Percentiles rank a stretch among this genome's conserved stretches.
Conservation (phyloP, 1,284 basidiomycete genomes). For the Chalciporus sp. region DNA sequence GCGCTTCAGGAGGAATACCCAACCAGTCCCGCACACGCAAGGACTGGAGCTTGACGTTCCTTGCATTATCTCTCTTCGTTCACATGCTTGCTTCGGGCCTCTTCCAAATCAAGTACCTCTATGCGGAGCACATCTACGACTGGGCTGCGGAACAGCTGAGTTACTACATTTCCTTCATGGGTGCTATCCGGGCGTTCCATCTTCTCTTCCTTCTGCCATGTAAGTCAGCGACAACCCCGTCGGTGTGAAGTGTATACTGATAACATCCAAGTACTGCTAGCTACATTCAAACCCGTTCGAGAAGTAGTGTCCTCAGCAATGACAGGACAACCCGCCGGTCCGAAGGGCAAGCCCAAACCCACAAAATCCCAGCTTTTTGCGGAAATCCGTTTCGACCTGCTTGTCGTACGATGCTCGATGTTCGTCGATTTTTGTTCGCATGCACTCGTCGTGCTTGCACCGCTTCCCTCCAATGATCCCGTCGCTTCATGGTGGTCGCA, state of each 20-base stretch:
- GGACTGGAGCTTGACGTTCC: slow-evolving; percentile 61
- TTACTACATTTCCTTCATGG: slow-evolving; percentile 62
- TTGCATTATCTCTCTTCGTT: slow-evolving; percentile 50
- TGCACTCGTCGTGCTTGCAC: slow-evolving; percentile 53
- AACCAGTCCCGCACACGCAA: slow-evolving; percentile 29
- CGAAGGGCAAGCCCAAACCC: slow-evolving; percentile 44
- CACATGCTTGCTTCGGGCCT: slow-evolving; percentile 54
- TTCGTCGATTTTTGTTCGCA: slow-evolving; percentile 68
- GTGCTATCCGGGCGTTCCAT: slow-evolving; percentile 50
- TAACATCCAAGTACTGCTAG: slow-evolving; percentile 42
- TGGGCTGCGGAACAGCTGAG: slow-evolving; percentile 65
- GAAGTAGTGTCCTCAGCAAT: slow-evolving; percentile 20
- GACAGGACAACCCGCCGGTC: slow-evolving; percentile 12
- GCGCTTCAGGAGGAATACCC: slow-evolving; percentile 24
- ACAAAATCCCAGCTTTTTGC: slow-evolving; percentile 53
- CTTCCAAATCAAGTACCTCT: slow-evolving; percentile 63
- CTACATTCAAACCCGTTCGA: slow-evolving; percentile 47
- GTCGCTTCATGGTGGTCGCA: slow-evolving; percentile 39
- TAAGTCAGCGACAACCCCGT: slow-evolving; percentile 33
- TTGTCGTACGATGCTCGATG: slow-evolving; percentile 60
- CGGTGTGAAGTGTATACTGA: slow-evolving; percentile 12
- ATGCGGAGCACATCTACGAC: slow-evolving; percentile 54
- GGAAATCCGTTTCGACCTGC: slow-evolving; percentile 72
- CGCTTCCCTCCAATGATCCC: slow-evolving; percentile 39
- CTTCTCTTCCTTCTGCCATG: slow-evolving; percentile 60